Evolutionary conservation across 2,329 filamentous ascomycete genomes (phyloP), one percentile per base, ranked within the genome.

Genomic region (Pezicula rhizophila): DNA sequence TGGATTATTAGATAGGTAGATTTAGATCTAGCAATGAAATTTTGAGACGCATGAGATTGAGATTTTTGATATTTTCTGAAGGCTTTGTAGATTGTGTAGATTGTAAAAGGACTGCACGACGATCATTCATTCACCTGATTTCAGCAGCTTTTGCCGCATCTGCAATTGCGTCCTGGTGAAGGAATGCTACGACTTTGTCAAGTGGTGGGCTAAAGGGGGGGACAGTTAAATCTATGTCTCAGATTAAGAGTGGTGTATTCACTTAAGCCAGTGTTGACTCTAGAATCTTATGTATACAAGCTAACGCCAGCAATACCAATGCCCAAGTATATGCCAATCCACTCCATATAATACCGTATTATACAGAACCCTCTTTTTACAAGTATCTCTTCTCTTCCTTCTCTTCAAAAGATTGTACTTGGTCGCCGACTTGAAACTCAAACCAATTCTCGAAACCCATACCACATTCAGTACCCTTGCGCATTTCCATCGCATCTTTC

Each of bases 401-500:
- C 68, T 91, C 86, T 63, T 96, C 89, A 62, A 91, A 95, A 31
- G 83, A 84, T 71, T 97, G 93, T 53, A 99, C 78, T 66, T 85
- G 80, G 69, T 99, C 93, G 25, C 92, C 93, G 12, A 82, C 74
- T 61, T 84, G 67, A 64, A 97, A 86, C 18, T 82, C 86, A 42
- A 85, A 76, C 82, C 89, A 99, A 28, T 75, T 78, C 3, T 85
- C 82, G 61, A 99, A 92, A 46, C 81, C 83, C 57, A 99, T 84
- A 57, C 93, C 93, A 61, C 93, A 99, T 68, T 99, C 93, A n/a
- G 78, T 81, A 50, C 90, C 91, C 70, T 95, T 97, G 60, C 82
- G 83, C 82, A 95, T 93, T 63, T 96, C 89, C 41, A 75, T 73
- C 26, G 93, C 87, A 56, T 96, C 89, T 66, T 95, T 95, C 76